Conservation (phyloP, 805 yeast species). For the Metschnikowia continentalis region DNA sequence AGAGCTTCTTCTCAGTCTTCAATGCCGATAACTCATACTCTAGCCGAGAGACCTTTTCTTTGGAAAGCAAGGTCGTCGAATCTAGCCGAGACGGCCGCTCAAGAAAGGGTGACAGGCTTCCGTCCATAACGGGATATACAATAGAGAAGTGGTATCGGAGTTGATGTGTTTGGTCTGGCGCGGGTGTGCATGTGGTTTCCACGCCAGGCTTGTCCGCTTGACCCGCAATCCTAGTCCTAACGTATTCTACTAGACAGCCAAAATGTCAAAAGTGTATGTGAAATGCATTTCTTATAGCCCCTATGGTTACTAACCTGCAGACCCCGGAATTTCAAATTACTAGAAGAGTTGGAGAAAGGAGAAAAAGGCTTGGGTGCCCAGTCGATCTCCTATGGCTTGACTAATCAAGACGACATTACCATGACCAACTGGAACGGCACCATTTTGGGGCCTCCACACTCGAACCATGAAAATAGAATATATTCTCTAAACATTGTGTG, state of each 20-base stretch:
- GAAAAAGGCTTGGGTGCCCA: conserved; percentile 97
- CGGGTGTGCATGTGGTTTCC: conserved; percentile 5
- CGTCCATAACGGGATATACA: conserved; percentile 2
- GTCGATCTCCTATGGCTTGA: conserved; percentile 91
- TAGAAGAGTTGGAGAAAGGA: conserved; percentile 96
- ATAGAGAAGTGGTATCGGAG: background rate
- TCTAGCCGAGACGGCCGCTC: conserved; percentile 16
- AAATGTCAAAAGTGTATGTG: conserved; percentile 48
- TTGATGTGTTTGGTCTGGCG: conserved; percentile 2
- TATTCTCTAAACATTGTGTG: conserved; percentile 79
- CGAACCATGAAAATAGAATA: conserved; percentile 86
- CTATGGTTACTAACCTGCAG: conserved; percentile 29
- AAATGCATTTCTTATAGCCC: background rate
- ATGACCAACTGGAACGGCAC: conserved; percentile 99
- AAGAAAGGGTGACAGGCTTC: conserved; percentile 18
- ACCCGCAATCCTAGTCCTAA: background rate
- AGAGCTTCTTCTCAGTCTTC: conserved; percentile 32
- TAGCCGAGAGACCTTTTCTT: conserved; percentile 18
- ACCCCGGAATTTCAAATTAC: conserved; percentile 90
- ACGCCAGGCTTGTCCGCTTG: conserved; percentile 1
- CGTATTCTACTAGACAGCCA: background rate
- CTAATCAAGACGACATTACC: conserved; percentile 83
- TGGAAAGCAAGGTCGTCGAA: background rate
- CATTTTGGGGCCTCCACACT: conserved; percentile 93
- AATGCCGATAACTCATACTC: conserved; percentile 31